phyloP scores from a whole-genome alignment of 345 rosid genomes.

The Gossypium australe region DNA sequence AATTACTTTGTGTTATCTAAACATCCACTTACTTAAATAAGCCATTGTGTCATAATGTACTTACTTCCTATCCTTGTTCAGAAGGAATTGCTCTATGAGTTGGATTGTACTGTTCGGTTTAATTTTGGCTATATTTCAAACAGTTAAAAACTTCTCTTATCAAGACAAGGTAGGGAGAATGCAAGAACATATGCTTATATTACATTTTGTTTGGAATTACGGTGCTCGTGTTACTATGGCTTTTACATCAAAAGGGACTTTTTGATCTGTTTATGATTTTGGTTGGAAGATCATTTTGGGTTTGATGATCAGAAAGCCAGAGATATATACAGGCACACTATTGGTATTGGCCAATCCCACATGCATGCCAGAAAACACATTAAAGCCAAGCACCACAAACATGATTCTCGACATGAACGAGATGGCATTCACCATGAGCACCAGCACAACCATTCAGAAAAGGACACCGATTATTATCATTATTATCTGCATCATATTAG shows the following conservation, averaged over 20 bases:
- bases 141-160: conserved; percentile 37
- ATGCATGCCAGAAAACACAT: conserved; percentile 28
- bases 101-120: conserved; percentile 78
- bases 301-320: conserved; percentile 19
- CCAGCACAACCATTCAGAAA: conserved; percentile 37
- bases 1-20: no score
- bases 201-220: conserved; percentile 17
- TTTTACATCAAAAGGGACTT: conserved; percentile 79
- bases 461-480: conserved; percentile 38
- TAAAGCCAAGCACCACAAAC: conserved; percentile 38
- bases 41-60: not conserved
- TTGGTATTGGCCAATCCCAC: conserved; percentile 21
- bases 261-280: conserved; percentile 71
- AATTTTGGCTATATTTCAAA: conserved; percentile 57
- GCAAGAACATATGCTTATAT: not conserved
- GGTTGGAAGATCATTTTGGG: conserved; percentile 68
- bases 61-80: conserved; percentile 21
- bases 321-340: conserved; percentile 19
- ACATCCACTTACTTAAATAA: no score
- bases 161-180: not conserved
- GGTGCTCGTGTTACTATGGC: conserved; percentile 75
- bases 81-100: conserved; percentile 71
- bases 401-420: conserved; percentile 30
- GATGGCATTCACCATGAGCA: conserved; percentile 31
- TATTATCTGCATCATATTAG: conserved; percentile 45